A percentile compares a stretch with the other conserved stretches of the same genome.
Evolutionary conservation across 176 grass and related monocot genomes (phyloP).

Genomic region (Poa annua): DNA sequence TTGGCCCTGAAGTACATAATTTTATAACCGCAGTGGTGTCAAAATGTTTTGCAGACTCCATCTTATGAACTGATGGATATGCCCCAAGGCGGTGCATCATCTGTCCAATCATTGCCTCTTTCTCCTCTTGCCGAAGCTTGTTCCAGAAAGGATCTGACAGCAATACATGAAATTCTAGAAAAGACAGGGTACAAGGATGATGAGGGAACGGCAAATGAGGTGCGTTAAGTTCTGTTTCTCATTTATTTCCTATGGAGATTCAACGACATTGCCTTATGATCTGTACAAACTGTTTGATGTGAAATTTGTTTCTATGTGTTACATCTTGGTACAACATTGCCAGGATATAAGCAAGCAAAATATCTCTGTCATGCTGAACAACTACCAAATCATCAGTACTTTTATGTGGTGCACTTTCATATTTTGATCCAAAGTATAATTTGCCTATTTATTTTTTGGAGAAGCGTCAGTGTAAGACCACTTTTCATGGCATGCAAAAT

Average conservation of each 20-base stretch:
- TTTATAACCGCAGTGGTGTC: slow-evolving; percentile 16
- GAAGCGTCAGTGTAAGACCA: not conserved
- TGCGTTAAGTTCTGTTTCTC: slow-evolving; percentile 23
- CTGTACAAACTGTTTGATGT: not conserved
- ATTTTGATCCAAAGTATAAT: not conserved
- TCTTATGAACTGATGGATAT: slow-evolving; percentile 91
- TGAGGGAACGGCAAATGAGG: slow-evolving; percentile 97
- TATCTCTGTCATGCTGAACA: slow-evolving; percentile 6
- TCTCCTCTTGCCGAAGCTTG: slow-evolving; percentile 97
- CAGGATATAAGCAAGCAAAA: slow-evolving; percentile 24
- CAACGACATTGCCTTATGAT: not conserved
- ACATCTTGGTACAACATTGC: not conserved
- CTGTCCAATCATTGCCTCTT: slow-evolving; percentile 69
- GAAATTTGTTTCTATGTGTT: not conserved
- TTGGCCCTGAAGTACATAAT: slow-evolving; percentile 24
- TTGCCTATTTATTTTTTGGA: not conserved
- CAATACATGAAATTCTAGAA: slow-evolving; percentile 97
- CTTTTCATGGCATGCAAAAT: not conserved
- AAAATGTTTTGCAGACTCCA: slow-evolving; percentile 67
- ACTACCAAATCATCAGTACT: slow-evolving; percentile 16
- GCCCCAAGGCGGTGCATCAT: slow-evolving; percentile 62
- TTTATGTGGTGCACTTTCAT: slow-evolving; percentile 23
- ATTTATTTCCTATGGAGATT: not conserved
- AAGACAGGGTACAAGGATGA: slow-evolving; percentile 93
- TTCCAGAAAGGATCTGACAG: slow-evolving; percentile 95